Conservation (phyloP, 495 filamentous ascomycete genomes). For the Penicillium goetzii region DNA sequence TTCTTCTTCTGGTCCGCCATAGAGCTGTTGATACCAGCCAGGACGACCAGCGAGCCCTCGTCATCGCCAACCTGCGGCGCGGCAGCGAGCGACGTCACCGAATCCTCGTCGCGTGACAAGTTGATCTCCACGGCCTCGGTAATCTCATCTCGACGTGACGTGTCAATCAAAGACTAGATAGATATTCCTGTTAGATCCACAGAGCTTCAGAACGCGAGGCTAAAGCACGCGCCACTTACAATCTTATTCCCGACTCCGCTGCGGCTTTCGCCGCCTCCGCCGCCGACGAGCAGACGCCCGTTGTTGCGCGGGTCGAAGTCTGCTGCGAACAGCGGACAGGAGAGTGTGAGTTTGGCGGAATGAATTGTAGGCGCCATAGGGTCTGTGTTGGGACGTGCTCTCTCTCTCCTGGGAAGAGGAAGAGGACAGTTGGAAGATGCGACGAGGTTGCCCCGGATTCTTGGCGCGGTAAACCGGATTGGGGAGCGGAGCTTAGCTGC, state of each 20-base stretch:
- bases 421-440: slow-evolving; percentile 32
- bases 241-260: slow-evolving; percentile 93
- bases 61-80: slow-evolving; percentile 55
- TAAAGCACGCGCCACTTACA: slow-evolving; percentile 49
- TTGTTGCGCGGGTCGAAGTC: slow-evolving; percentile 86
- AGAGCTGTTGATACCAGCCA: slow-evolving; percentile 87
- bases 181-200: slow-evolving; percentile 7
- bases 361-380: slow-evolving; percentile 56
- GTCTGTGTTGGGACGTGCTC: slow-evolving; percentile 12
- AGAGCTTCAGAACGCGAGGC: background rate
- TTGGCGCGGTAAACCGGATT: slow-evolving; percentile 36
- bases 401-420: slow-evolving; percentile 15
- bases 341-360: slow-evolving; percentile 69
- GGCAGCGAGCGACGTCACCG: slow-evolving; percentile 78
- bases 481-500: slow-evolving; percentile 15
- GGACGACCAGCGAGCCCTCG: slow-evolving; percentile 57
- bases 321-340: slow-evolving; percentile 86
- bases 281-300: slow-evolving; percentile 78
- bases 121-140: slow-evolving; percentile 72
- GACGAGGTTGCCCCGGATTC: slow-evolving; percentile 38
- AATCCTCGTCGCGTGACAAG: slow-evolving; percentile 87
- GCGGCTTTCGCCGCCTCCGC: slow-evolving; percentile 83
- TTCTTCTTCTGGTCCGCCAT: slow-evolving; percentile 67
- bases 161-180: slow-evolving; percentile 69
- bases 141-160: slow-evolving; percentile 63